Conservation (phyloP, 331 rosid genomes). For the Pyrus hybrid region DNA sequence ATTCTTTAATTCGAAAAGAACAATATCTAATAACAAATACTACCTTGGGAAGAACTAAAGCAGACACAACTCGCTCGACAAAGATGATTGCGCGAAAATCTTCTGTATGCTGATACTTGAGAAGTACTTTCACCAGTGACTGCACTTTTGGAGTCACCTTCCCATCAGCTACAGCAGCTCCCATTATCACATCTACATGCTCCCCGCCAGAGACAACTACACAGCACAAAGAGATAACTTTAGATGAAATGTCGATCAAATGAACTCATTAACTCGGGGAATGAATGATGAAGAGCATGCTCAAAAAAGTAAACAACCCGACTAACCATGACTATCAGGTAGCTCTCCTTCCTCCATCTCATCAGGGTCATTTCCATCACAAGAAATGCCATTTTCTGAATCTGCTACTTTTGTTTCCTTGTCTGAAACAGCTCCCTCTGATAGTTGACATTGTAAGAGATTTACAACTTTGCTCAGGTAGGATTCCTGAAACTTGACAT, state of each 20-base stretch:
- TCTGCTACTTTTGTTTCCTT: conserved; percentile 43
- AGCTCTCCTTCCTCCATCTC: conserved; percentile 98
- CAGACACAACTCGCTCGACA: conserved; percentile 98
- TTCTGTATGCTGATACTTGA: conserved; percentile 79
- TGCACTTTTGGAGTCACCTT: conserved; percentile 99
- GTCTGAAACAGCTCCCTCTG: conserved; percentile 83
- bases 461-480: conserved; percentile 71
- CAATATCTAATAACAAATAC: conserved; percentile 11
- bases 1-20: background rate
- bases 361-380: conserved; percentile 32
- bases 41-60: conserved; percentile 98
- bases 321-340: conserved; percentile 93
- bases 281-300: background rate
- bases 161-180: conserved; percentile 99
- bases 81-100: conserved; percentile 98
- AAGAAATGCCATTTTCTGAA: conserved; percentile 22
- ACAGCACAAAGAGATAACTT: conserved; percentile 11
- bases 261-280: conserved; percentile 3
- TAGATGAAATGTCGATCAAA: conserved; percentile 15
- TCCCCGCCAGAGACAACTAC: conserved; percentile 96
- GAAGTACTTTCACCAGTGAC: conserved; percentile 86
- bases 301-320: conserved; percentile 14
- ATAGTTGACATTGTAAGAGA: conserved; percentile 81
- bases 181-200: conserved; percentile 91
- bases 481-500: conserved; percentile 97